These are phyloP conservation scores for Sphaceloma murrayae DNA, from an alignment of 2,329 filamentous ascomycete genomes.

Conservation along the genomic window DNA sequence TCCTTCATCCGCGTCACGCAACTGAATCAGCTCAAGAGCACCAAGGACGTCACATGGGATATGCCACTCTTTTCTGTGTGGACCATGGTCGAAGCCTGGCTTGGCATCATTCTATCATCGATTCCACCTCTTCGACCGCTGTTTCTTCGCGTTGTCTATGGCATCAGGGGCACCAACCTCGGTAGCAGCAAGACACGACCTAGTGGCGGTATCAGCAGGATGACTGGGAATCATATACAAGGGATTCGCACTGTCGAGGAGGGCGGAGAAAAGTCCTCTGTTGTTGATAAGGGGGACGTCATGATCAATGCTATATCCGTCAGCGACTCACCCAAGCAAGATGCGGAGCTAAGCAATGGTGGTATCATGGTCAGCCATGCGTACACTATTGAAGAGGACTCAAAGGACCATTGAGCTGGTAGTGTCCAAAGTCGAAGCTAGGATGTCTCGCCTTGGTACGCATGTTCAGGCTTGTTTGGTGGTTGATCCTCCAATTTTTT, in stretches of 20 bases:
- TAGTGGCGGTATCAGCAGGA: too few species aligned
- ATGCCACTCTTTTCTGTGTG: conserved; percentile 3
- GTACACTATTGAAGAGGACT: conserved; percentile 14
- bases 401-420: too few species aligned
- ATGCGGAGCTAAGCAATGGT: background rate
- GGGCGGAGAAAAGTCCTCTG: background rate
- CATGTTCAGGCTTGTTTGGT: too few species aligned
- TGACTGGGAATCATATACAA: background rate
- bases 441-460: too few species aligned
- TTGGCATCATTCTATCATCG: conserved; percentile 13
- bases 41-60: conserved; percentile 3
- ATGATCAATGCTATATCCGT: background rate
- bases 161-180: conserved; percentile 4
- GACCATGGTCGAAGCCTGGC: conserved; percentile 15
- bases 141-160: conserved; percentile 12
- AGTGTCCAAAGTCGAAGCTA: too few species aligned
- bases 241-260: background rate
- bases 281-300: background rate
- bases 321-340: background rate
- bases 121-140: conserved; percentile 15
- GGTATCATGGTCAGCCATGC: background rate
- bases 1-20: conserved; percentile 5
- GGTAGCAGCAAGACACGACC: too few species aligned
- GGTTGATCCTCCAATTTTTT: too few species aligned
- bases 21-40: background rate